Base-by-base conservation (phyloP, 495 filamentous ascomycete genomes). In the Penicillium egyptiacum region DNA sequence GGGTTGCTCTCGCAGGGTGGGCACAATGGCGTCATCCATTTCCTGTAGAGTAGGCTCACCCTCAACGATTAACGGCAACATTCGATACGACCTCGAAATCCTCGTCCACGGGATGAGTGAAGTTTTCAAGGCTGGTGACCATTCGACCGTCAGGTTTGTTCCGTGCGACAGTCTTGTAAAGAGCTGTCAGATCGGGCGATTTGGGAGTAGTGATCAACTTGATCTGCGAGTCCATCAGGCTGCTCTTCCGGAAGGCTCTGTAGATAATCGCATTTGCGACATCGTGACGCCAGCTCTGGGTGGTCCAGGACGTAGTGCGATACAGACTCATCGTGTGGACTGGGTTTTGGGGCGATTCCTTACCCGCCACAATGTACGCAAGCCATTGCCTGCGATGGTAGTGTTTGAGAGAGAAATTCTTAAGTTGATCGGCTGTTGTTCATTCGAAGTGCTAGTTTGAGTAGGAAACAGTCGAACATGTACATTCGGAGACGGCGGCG, bases 331-430 rank as follows among this genome's bases (percentile, higher is more conserved):
- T 60, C 22, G 16, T 59, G 5, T 37, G 17, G n/a, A 35, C 17
- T 4, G 50, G 44, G 20, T 20, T 33, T 10, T 33, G 31, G 23
- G 26, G 14, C 1, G 33, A 25, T 3, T 50, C 35, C 7, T 37
- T 41, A 23, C 35, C 25, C 5, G 37, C 37, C 10, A 51, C 26
- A 11, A 59, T 56, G 30, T 41, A 59, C 8, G 12, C 17, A 20
- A 73, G 53, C 58, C 56, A 71, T 17, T 55, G 39, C 22, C 50
- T 44, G 8, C 60, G 42, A 39, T 72, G 70, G 17, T 65, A 40
- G 3, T 53, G 45, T 53, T 73, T 72, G 4, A 66, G 65, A 30
- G 37, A 20, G 65, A 71, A n/a, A 74, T 65, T 25, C 68, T 68
- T 30, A 64, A 54, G 53, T 64, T 57, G 16, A 71, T 45, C 7